A percentile compares a stretch with the other conserved stretches of the same genome.
Evolutionary conservation across 139 green algal species (phyloP).

Genomic region (Haematococcus sp.): DNA sequence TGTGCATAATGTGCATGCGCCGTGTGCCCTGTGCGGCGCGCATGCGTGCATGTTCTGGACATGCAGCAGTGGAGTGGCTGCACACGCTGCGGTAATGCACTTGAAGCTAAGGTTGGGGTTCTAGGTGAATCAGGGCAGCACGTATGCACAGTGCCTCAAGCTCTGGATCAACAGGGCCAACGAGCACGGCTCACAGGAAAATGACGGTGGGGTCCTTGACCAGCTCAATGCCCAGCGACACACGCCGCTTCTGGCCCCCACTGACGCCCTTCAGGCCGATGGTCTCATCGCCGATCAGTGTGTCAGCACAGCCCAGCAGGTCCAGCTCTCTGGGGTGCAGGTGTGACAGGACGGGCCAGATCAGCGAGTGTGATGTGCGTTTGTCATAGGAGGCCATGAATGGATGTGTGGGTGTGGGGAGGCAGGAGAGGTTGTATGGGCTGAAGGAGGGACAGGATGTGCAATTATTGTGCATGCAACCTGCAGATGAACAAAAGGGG

Average conservation of each 20-base stretch:
- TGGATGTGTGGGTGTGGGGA: not conserved
- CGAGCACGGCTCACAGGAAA: slow-evolving; percentile 56
- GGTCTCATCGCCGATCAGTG: slow-evolving; percentile 65
- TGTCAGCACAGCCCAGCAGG: slow-evolving; percentile 51
- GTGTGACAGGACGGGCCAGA: not conserved
- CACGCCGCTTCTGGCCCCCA: slow-evolving; percentile 64
- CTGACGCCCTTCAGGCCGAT: slow-evolving; percentile 70
- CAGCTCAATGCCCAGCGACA: slow-evolving; percentile 70
- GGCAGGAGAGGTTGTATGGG: not conserved
- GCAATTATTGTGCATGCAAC: no score
- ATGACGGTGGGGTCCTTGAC: slow-evolving; percentile 57
- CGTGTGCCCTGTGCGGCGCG: no score
- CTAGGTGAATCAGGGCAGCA: no score
- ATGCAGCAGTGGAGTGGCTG: no score
- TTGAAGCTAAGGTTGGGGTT: no score
- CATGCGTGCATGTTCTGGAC: no score
- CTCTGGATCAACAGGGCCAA: no score
- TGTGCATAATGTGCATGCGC: no score
- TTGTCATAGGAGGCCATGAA: not conserved
- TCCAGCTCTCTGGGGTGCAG: slow-evolving; percentile 26
- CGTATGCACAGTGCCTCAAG: no score
- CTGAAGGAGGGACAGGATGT: no score
- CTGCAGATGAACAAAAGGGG: no score
- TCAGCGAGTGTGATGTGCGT: not conserved
- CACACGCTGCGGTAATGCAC: no score